phyloP scores from a whole-genome alignment of 805 yeast species.

The Wickerhamomyces hampshirensis region DNA sequence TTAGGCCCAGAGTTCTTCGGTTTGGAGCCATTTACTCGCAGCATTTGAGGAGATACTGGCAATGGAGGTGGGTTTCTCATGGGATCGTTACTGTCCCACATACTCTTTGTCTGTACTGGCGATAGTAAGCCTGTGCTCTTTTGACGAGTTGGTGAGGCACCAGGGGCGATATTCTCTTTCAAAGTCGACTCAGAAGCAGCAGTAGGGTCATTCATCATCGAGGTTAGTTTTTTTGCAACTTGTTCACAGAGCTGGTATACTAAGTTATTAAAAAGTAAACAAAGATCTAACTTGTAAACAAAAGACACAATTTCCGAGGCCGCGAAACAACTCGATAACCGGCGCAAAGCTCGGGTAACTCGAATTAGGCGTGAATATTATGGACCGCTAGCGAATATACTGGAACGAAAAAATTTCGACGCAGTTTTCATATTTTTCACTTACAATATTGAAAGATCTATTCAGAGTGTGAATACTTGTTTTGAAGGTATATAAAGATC shows the following conservation, averaged over 20 bases:
- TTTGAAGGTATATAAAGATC: conserved; percentile 8
- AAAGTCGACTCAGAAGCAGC: background rate
- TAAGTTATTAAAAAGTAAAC: conserved; percentile 11
- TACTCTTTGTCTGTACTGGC: conserved; percentile 11
- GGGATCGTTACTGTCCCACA: conserved; percentile 39
- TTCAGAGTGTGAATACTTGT: conserved; percentile 1
- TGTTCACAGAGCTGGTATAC: no score
- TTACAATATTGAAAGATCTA: conserved; percentile 3
- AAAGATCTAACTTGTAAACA: no score
- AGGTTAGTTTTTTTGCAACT: background rate
- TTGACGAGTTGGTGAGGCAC: conserved; percentile 11
- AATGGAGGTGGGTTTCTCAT: conserved; percentile 36
- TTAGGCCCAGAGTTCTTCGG: conserved; percentile 8
- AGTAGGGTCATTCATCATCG: background rate
- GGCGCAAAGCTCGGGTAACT: no score
- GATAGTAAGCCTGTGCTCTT: conserved; percentile 10
- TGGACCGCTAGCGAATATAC: no score
- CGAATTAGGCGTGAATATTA: no score
- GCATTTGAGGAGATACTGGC: conserved; percentile 36
- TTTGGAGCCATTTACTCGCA: conserved; percentile 20
- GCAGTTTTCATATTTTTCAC: conserved; percentile 23
- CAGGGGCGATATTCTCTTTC: conserved; percentile 17
- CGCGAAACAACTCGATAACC: no score
- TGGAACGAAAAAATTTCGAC: conserved; percentile 21
- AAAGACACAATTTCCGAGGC: no score